Conservation (phyloP, 805 yeast species). For the Schwanniomyces sp. region DNA sequence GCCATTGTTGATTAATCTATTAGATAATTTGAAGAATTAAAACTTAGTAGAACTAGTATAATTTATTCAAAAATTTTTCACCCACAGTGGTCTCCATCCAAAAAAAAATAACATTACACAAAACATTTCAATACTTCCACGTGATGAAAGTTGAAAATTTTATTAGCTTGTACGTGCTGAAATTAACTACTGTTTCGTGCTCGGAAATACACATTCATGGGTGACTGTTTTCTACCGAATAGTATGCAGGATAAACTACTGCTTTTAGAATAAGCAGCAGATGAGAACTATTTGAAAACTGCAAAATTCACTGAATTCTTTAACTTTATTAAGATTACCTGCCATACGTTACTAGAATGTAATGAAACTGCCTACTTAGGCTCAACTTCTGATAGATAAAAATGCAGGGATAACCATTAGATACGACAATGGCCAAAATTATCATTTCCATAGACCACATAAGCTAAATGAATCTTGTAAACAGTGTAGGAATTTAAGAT, state of each 20-base stretch:
- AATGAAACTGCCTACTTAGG: not conserved
- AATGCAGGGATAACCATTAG: no score
- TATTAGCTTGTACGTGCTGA: constrained; percentile 14
- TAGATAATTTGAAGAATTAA: not conserved
- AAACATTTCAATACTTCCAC: not conserved
- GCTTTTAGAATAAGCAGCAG: not conserved
- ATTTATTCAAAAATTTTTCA: constrained; percentile 8
- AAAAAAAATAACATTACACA: constrained; percentile 3
- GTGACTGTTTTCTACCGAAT: constrained; percentile 40
- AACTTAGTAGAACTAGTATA: not conserved
- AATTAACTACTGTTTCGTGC: constrained; percentile 26
- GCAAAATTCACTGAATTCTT: not conserved
- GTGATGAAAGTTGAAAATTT: not conserved
- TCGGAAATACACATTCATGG: constrained; percentile 35
- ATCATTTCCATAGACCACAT: no score
- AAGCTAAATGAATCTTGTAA: no score
- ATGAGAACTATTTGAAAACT: not conserved
- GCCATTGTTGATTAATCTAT: constrained; percentile 47
- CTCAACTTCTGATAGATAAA: no score
- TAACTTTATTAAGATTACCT: not conserved
- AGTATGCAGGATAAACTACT: not conserved
- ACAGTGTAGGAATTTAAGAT: not conserved
- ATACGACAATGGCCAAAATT: not conserved
- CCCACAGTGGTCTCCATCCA: constrained; percentile 1
- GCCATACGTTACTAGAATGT: not conserved